phyloP scores from a whole-genome alignment of 2,329 filamentous ascomycete genomes.

The Fusarium pilosicola region DNA sequence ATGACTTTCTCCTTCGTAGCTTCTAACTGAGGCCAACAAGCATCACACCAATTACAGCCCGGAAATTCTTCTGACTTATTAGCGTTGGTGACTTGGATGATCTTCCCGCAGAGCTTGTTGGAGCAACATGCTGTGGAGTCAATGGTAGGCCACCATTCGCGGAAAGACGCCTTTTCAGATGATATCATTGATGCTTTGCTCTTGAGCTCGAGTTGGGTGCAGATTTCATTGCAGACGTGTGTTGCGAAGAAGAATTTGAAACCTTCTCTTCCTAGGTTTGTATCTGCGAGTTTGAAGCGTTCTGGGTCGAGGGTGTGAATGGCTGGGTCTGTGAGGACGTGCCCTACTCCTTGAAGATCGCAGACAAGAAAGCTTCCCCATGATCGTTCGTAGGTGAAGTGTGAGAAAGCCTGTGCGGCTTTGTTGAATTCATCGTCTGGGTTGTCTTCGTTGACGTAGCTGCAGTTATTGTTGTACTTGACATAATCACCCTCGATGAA shows the following conservation, averaged over 20 bases:
- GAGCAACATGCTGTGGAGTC: slow-evolving; percentile 49
- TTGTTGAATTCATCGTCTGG: slow-evolving; percentile 38
- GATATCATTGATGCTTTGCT: slow-evolving; percentile 39
- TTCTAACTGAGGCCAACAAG: slow-evolving; percentile 48
- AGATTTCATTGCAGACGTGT: slow-evolving; percentile 50
- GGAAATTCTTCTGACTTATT: slow-evolving; percentile 38
- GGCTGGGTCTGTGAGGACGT: slow-evolving; percentile 50
- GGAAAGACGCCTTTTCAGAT: slow-evolving; percentile 39
- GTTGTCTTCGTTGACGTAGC: slow-evolving; percentile 45
- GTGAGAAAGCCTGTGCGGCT: slow-evolving; percentile 53
- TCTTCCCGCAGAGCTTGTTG: slow-evolving; percentile 53
- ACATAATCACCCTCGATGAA: slow-evolving; percentile 49
- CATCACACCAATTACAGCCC: slow-evolving; percentile 46
- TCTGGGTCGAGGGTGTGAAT: slow-evolving; percentile 49
- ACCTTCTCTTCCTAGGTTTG: slow-evolving; percentile 48
- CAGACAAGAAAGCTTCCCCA: slow-evolving; percentile 48
- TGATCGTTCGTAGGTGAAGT: slow-evolving; percentile 55
- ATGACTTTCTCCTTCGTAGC: slow-evolving; percentile 33
- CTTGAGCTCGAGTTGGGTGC: slow-evolving; percentile 44
- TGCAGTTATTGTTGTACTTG: slow-evolving; percentile 53
- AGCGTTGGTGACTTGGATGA: slow-evolving; percentile 41
- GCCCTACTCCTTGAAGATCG: slow-evolving; percentile 52
- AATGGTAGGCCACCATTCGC: slow-evolving; percentile 47
- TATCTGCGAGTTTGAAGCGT: slow-evolving; percentile 48
- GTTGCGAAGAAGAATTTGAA: slow-evolving; percentile 53